phyloP scores from a whole-genome alignment of 208 protist species.

The Porcisia hertigi region DNA sequence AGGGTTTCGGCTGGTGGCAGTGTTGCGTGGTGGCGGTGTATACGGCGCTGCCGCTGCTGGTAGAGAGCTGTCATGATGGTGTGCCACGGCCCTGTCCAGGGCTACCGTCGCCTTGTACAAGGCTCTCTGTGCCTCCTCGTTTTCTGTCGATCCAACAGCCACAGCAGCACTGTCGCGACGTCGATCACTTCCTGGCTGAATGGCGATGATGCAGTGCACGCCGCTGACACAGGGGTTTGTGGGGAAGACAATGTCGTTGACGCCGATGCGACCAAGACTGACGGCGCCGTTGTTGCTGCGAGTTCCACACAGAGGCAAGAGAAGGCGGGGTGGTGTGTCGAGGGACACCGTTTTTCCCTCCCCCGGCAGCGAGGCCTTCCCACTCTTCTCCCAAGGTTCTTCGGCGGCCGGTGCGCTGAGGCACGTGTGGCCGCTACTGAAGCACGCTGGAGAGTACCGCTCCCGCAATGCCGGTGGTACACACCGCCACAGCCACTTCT shows the following conservation, averaged over 20 bases:
- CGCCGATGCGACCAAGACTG: conserved; percentile 40
- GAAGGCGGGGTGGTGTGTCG: conserved; percentile 4
- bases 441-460: background rate
- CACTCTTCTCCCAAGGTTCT: background rate
- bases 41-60: background rate
- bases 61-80: background rate
- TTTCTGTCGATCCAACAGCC: background rate
- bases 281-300: conserved; percentile 24
- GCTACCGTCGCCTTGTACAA: background rate
- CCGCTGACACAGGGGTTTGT: conserved; percentile 56
- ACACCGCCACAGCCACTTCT: conserved; percentile 10
- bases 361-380: background rate
- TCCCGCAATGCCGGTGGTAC: conserved; percentile 1
- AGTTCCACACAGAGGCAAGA: conserved; percentile 31
- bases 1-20: background rate
- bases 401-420: background rate
- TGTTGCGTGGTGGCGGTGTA: background rate
- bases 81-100: background rate
- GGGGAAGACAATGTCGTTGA: conserved; percentile 40
- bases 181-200: conserved; percentile 1
- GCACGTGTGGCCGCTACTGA: background rate
- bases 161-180: background rate
- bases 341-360: background rate
- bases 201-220: conserved; percentile 43
- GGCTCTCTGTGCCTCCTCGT: background rate